Evolutionary conservation across 208 protist genomes (phyloP).

Genomic region (Leishmania arabica): DNA sequence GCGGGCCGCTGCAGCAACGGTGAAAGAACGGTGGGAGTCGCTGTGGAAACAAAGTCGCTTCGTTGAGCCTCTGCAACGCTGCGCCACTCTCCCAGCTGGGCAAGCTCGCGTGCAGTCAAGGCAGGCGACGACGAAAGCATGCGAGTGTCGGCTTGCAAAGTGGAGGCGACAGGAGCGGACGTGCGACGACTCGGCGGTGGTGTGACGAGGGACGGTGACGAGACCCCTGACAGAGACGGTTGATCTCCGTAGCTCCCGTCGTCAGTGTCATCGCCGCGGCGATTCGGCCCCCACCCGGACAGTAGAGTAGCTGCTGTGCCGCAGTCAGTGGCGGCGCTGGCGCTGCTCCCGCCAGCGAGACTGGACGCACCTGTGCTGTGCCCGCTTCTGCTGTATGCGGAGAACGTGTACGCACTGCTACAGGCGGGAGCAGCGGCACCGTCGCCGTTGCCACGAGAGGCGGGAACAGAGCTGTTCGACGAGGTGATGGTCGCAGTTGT

Average conservation of each 20-base stretch:
- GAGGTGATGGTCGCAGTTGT: background rate
- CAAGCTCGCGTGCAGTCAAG: conserved; percentile 21
- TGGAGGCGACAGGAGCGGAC: background rate
- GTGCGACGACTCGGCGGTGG: conserved; percentile 9
- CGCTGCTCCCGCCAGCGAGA: background rate
- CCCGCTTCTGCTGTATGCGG: background rate
- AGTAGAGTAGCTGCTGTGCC: conserved; percentile 1
- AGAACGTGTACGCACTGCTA: background rate
- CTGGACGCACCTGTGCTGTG: background rate
- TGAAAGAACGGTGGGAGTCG: background rate
- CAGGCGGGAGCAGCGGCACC: background rate
- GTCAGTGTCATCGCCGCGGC: background rate
- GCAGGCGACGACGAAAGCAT: background rate
- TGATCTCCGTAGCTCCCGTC: background rate
- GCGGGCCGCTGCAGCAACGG: background rate
- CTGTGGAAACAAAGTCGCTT: background rate
- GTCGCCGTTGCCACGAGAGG: background rate
- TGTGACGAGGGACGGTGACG: conserved; percentile 23
- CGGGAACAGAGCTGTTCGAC: background rate
- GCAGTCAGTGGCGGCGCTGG: background rate
- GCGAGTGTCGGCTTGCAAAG: background rate
- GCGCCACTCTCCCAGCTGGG: conserved; percentile 26
- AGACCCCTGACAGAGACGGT: conserved; percentile 18
- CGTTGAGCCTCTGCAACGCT: conserved; percentile 4
- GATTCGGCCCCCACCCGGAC: background rate